Conservation (phyloP, 2,329 filamentous ascomycete species). For the Thelonectria olida region DNA sequence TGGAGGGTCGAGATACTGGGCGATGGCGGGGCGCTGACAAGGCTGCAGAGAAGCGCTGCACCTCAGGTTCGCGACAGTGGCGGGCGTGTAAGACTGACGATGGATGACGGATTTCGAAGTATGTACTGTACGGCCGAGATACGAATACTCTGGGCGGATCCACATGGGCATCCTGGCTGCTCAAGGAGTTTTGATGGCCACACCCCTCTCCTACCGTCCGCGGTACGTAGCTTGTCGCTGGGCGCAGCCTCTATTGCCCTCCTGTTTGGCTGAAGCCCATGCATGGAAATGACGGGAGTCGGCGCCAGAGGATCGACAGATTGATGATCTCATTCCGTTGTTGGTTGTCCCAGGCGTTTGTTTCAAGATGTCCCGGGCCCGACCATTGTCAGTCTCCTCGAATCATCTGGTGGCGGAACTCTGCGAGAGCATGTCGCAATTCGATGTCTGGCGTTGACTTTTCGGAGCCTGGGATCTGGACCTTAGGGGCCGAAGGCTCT, state of each 20-base stretch:
- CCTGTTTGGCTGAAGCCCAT: slow-evolving; percentile 31
- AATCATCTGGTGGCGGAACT: slow-evolving; percentile 31
- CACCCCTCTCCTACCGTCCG: slow-evolving; percentile 25
- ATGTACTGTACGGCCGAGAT: slow-evolving; percentile 38
- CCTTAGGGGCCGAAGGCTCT: slow-evolving; percentile 19
- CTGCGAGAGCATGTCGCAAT: slow-evolving; percentile 32
- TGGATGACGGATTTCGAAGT: slow-evolving; percentile 31
- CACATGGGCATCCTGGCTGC: slow-evolving; percentile 27
- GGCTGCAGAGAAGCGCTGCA: slow-evolving; percentile 37
- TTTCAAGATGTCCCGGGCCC: slow-evolving; percentile 38
- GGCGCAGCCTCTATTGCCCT: slow-evolving; percentile 16
- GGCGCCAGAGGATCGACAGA: slow-evolving; percentile 41
- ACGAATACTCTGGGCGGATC: slow-evolving; percentile 28
- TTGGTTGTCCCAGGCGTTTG: slow-evolving; percentile 40
- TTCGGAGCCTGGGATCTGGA: slow-evolving; percentile 25
- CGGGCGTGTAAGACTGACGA: slow-evolving; percentile 31
- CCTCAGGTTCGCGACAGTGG: slow-evolving; percentile 33
- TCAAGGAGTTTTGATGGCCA: slow-evolving; percentile 25
- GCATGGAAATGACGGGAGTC: slow-evolving; percentile 40
- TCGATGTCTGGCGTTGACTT: slow-evolving; percentile 18
- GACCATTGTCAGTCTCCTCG: slow-evolving; percentile 25
- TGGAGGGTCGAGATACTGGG: slow-evolving; percentile 11
- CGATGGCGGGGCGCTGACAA: slow-evolving; percentile 31
- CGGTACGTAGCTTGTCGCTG: slow-evolving; percentile 17
- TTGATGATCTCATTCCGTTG: slow-evolving; percentile 43